A percentile compares a stretch with the other conserved stretches of the same genome.
Evolutionary conservation across 2,329 filamentous ascomycete species (phyloP).

Genomic region (Ceratocystis alfenasii): DNA sequence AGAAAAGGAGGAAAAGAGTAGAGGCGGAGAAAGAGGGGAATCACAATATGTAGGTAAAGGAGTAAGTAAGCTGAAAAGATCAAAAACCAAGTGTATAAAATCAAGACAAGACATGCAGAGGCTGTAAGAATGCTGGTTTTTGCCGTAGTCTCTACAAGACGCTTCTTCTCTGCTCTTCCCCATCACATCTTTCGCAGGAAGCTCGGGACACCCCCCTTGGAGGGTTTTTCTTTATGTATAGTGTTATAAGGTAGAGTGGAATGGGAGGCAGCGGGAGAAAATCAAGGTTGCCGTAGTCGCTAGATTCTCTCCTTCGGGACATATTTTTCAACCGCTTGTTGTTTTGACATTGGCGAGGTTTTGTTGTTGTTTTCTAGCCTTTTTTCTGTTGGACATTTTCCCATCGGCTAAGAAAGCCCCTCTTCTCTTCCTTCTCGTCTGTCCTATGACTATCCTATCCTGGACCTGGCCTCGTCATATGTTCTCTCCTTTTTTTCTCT

Average conservation of each 20-base stretch:
- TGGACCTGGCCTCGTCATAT: no score
- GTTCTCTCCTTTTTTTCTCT: neutral
- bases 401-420: no score
- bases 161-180: neutral
- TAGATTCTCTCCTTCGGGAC: constrained; percentile 6
- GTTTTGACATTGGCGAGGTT: constrained; percentile 6
- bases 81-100: no score
- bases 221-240: no score
- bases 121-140: neutral
- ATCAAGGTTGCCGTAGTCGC: constrained; percentile 6
- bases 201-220: neutral
- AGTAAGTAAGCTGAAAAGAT: no score
- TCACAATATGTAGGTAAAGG: no score
- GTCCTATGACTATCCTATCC: neutral
- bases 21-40: no score
- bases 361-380: neutral
- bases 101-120: no score
- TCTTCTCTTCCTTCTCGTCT: neutral
- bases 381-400: no score
- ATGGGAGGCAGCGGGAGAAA: constrained; percentile 2
- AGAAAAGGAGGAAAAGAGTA: no score
- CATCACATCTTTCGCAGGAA: neutral
- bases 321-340: neutral
- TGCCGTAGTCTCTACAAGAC: neutral
- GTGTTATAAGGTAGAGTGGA: constrained; percentile 1